phyloP scores from a whole-genome alignment of 768 basidiomycete genomes.

The Pisolithus marmoratus region DNA sequence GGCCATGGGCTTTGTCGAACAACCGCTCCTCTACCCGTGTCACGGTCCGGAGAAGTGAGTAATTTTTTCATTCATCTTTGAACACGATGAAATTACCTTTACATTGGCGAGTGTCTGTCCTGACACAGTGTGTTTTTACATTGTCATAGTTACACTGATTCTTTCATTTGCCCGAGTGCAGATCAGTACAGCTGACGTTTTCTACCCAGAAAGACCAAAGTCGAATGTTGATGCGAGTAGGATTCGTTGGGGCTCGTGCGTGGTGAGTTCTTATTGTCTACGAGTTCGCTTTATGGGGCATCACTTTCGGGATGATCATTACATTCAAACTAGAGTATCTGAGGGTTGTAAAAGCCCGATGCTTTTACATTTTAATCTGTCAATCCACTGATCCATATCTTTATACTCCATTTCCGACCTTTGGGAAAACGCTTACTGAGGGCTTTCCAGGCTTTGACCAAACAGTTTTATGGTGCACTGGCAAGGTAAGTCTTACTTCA shows the following conservation, averaged over 20 bases:
- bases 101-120: constrained; percentile 44
- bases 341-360: constrained; percentile 62
- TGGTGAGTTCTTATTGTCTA: constrained; percentile 12
- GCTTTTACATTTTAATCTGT: constrained; percentile 56
- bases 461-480: background rate
- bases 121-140: constrained; percentile 50
- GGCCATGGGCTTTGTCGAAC: background rate
- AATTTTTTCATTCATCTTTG: background rate
- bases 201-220: constrained; percentile 1
- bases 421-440: constrained; percentile 1
- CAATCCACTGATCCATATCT: constrained; percentile 53
- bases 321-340: constrained; percentile 93
- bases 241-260: background rate
- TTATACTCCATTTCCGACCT: background rate
- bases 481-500: constrained; percentile 7
- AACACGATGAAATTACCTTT: constrained; percentile 50
- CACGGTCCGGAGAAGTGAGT: background rate
- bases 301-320: constrained; percentile 46
- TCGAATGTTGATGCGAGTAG: background rate
- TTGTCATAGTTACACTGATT: constrained; percentile 94
- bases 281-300: constrained; percentile 5
- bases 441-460: background rate
- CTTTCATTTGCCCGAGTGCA: constrained; percentile 24
- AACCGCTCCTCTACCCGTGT: background rate
- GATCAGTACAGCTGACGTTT: constrained; percentile 5